These are phyloP conservation scores for Penicillium samsonianum DNA, from an alignment of 495 filamentous ascomycete species.

Conservation along the genomic window DNA sequence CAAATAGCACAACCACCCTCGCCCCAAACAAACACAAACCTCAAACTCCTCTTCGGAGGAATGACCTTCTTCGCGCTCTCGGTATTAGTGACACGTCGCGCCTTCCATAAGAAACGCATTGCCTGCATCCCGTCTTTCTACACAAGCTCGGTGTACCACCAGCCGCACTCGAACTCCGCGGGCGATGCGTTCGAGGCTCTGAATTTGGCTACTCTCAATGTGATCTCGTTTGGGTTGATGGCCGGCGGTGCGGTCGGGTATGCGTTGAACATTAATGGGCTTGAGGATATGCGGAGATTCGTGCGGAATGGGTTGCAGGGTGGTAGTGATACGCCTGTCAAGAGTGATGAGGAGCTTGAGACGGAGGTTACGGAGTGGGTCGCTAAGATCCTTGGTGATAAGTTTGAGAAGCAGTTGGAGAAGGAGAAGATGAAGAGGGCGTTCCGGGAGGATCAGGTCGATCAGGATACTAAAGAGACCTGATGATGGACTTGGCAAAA, in stretches of 20 bases:
- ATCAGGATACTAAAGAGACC: conserved; percentile 18
- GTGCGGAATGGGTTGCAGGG: conserved; percentile 51
- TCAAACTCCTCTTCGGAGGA: conserved; percentile 67
- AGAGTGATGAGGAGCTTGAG: conserved; percentile 60
- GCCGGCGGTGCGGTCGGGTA: conserved; percentile 64
- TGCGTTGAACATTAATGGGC: conserved; percentile 67
- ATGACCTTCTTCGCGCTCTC: conserved; percentile 71
- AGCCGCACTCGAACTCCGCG: conserved; percentile 52
- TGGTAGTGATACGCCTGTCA: conserved; percentile 36
- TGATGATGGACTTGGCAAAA: neutral
- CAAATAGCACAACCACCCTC: conserved; percentile 19
- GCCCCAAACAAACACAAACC: conserved; percentile 31
- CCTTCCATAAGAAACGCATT: conserved; percentile 56
- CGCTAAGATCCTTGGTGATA: conserved; percentile 59
- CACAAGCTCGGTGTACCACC: conserved; percentile 52
- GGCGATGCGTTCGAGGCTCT: conserved; percentile 76
- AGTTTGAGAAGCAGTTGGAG: conserved; percentile 43
- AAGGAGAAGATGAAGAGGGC: conserved; percentile 37
- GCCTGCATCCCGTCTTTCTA: conserved; percentile 64
- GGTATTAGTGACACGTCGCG: conserved; percentile 67
- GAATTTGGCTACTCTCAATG: conserved; percentile 80
- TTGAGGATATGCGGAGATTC: conserved; percentile 66
- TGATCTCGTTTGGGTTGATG: conserved; percentile 69
- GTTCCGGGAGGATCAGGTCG: conserved; percentile 13
- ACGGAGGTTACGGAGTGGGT: conserved; percentile 72